Base-by-base conservation (phyloP, 768 basidiomycete species). In the Lentinus brumalis region DNA sequence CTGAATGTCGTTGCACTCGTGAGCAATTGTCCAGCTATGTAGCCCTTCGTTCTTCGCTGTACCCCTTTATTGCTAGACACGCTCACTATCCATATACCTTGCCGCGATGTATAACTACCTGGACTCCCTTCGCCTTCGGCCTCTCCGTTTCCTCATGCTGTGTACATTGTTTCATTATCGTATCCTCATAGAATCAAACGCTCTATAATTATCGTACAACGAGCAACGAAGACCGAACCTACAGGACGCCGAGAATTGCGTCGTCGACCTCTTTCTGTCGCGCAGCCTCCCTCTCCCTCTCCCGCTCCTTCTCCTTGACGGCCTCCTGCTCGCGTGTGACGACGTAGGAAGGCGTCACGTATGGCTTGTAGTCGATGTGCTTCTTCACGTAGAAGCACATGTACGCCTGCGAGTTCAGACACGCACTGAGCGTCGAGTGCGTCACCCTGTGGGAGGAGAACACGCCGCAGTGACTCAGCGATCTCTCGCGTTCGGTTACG, bases 341-440 rank as follows among this genome's bases (percentile, higher is more conserved):
- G 2, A 87, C 81, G 67, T 92, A 92, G 0, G 86, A 85, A 5
- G 91, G 90, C 30, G 80, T 85, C 68, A 78, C 80, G 69, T 85
- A 73, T 0, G 88, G 86, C 71, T 87, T 89, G 75, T 95, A 96
- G 63, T 95, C 91, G 49, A 96, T 78, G 62, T 92, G 85, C 11
- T 91, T 86, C 73, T 96, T 96, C 62, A 94, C 92, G 71, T 96
- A 97, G 77, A 96, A 95, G 63, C 93, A 92, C 94, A 96, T 96
- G 73, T 96, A 96, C 5, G 92, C 89, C 51, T 85, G 81, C 18
- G 93, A 92, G 29, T 73, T 77, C 44, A 95, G 79, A 56, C 89
- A 90, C 1, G 82, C 81, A 8, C 82, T 79, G 21, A 95, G 79
- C 29, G 79, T 88, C 11, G 93, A 85, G 21, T 81, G 82, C 0